Evolutionary conservation across 2,329 filamentous ascomycete genomes (phyloP), one percentile per base, ranked within the genome.

Genomic region (Berkeleyomyces rouxiae): DNA sequence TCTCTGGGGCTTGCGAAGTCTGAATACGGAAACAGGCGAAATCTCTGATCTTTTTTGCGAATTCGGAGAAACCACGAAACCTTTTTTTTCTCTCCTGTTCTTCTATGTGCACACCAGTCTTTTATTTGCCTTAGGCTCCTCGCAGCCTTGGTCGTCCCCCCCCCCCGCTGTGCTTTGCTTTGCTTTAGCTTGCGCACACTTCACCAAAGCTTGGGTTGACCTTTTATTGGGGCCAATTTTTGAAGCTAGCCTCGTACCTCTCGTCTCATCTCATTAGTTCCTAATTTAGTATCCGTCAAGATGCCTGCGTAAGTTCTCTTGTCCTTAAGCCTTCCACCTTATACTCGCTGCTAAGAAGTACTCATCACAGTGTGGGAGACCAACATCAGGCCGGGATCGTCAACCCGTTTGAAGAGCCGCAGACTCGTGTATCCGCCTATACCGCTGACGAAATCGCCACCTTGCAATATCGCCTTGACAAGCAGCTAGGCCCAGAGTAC

Each of bases 401-500:
- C 69, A 97, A 96, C 70, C 91, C 91, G 6, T 99, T 93, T 73
- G 85, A 89, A 72, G 87, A 92, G 68, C 72, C 76, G 1, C 80
- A 79, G 70, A 82, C 80, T 59, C 82, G 82, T 49, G 80, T 96
- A 39, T 85, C 82, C 61, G 83, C 88, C 70, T 99, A 89, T 76
- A 95, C 90, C 0, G 90, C 91, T n/a, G 79, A 83, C 68, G 86
- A 99, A 71, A 92, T 96, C 64, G 90, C 90, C 31, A 92, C 89
- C 0, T 78, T 99, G 11, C 88, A 96, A 70, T 83, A 83, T 67
- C 85, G 89, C 40, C 82, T 99, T 39, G 88, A 97, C 71, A 95
- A 91, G 71, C 91, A 96, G 71, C 82, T 99, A 9, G 93, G 93
- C 0, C 93, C 93, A 0, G 95, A 99, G 74, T 99, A 95, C 72